Evolutionary conservation across 352 stramenopile species (phyloP), one percentile per base, ranked within the genome.

Genomic region (Pythium apleroticum): DNA sequence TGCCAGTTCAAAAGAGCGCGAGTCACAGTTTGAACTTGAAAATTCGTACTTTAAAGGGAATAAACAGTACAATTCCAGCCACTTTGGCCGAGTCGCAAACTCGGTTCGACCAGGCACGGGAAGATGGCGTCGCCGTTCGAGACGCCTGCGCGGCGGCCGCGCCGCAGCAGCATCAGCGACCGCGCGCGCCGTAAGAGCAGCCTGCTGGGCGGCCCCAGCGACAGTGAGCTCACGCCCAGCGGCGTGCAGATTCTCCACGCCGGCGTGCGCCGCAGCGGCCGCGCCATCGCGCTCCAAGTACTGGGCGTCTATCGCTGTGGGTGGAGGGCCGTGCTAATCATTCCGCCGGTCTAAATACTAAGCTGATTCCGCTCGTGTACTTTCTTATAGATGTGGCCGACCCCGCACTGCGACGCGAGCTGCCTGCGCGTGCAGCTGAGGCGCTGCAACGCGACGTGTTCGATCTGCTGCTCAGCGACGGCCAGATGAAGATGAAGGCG

Each of bases 391-490:
- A 90, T 31, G 41, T 89, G 24, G 70, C 57, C 2, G 84, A 90
- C 50, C 84, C 81, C 0, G 65, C 60, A 43, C 56, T 86, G 4
- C 69, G 63, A 45, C 25, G 69, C n/a, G 61, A 71, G 50, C 69
- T 92, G 6, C 67, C 70, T 3, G 20, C 37, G 3, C 30, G 27
- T 1, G 71, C 74, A 12, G 31, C 43, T 2, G 19, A 52, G 2
- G 31, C 24, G 1, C 48, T 68, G 31, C 62, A 75, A 4, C 62
- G 57, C 31, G 72, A 90, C 53, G 73, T 81, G 15, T 89, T 89
- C 39, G 84, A 92, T 57, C 37, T 89, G 41, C 52, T 92, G 15
- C 31, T 92, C 54, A 92, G 79, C 60, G 84, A 92, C 46, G 84
- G 80, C 0, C 57, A 50, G 15, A 57, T 75, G 50, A 88, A 87